Percentiles rank a stretch among this genome's conserved stretches.
These are phyloP conservation scores for Amaranthus hypochondriacus DNA, from an alignment of 148 eudicot species.

Conservation along the genomic window DNA sequence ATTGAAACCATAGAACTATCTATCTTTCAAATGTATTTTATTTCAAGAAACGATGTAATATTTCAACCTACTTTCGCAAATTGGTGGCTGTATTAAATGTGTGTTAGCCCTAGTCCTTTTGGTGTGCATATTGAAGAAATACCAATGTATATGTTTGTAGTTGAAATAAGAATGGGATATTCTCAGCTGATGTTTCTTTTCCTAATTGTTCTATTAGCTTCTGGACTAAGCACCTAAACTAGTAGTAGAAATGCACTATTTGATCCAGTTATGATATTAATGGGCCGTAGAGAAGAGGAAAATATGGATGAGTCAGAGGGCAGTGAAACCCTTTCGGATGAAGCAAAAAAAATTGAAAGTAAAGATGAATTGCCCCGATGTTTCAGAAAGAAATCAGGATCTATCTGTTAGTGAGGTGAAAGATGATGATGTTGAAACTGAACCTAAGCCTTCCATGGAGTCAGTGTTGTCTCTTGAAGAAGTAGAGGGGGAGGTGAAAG, in stretches of 20 bases:
- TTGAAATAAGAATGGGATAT: neutral
- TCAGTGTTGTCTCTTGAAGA: slow-evolving; percentile 24
- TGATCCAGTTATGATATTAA: slow-evolving; percentile 60
- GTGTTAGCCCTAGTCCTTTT: neutral
- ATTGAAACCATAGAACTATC: no score
- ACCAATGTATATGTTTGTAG: neutral
- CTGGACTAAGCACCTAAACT: slow-evolving; percentile 58
- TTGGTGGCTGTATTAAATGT: neutral
- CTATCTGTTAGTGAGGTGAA: slow-evolving; percentile 36
- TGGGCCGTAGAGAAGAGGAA: slow-evolving; percentile 65
- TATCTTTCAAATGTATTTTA: no score
- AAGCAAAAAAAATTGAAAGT: slow-evolving; percentile 18
- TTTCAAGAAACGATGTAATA: no score
- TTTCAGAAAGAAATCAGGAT: slow-evolving; percentile 30
- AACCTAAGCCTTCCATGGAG: slow-evolving; percentile 25
- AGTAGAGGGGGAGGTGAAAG: slow-evolving; percentile 21
- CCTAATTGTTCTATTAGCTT: slow-evolving; percentile 30
- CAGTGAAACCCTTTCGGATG: slow-evolving; percentile 11
- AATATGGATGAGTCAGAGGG: slow-evolving; percentile 24
- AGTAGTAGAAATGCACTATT: slow-evolving; percentile 46
- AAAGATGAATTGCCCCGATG: slow-evolving; percentile 30
- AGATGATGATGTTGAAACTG: slow-evolving; percentile 28
- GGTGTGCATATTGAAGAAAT: neutral
- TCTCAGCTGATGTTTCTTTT: slow-evolving; percentile 7
- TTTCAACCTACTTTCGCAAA: no score